Conservation (phyloP, 305 asterid species). For the Rubia balearica region DNA sequence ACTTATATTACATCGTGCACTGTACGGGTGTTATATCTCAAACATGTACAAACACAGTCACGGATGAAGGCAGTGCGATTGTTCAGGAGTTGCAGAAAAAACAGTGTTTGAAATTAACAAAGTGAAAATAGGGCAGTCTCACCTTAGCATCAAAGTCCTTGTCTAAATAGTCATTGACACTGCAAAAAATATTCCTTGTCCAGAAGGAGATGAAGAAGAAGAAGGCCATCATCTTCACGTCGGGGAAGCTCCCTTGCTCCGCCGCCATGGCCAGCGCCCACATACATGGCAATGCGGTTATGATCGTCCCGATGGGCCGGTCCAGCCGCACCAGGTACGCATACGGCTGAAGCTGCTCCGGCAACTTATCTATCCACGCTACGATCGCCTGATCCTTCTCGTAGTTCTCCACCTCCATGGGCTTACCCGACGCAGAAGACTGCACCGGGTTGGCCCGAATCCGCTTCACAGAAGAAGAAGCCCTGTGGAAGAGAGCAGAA, state of each 20-base stretch:
- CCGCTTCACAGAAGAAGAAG: neutral
- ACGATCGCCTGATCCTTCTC: neutral
- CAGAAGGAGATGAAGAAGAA: conserved; percentile 8
- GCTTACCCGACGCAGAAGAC: neutral
- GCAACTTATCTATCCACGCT: conserved; percentile 10
- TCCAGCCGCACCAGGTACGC: conserved; percentile 7
- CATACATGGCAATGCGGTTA: conserved; percentile 11
- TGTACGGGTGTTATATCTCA: no score
- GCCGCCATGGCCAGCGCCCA: conserved; percentile 11
- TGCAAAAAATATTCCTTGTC: conserved; percentile 10
- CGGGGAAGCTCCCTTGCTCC: conserved; percentile 4
- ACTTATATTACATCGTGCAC: no score
- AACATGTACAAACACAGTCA: no score
- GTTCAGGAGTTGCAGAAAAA: no score
- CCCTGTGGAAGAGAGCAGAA: neutral
- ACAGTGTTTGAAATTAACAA: no score
- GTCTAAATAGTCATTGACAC: conserved; percentile 12
- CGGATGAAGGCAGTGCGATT: no score
- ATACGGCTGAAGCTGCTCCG: conserved; percentile 9
- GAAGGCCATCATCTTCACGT: conserved; percentile 5
- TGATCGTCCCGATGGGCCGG: conserved; percentile 8
- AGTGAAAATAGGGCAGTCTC: neutral
- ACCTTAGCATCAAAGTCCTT: conserved; percentile 16
- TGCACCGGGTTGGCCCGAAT: neutral
- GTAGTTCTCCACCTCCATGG: neutral